Conservation (phyloP, 805 yeast genomes). For the Hanseniaspora jakobsenii region DNA sequence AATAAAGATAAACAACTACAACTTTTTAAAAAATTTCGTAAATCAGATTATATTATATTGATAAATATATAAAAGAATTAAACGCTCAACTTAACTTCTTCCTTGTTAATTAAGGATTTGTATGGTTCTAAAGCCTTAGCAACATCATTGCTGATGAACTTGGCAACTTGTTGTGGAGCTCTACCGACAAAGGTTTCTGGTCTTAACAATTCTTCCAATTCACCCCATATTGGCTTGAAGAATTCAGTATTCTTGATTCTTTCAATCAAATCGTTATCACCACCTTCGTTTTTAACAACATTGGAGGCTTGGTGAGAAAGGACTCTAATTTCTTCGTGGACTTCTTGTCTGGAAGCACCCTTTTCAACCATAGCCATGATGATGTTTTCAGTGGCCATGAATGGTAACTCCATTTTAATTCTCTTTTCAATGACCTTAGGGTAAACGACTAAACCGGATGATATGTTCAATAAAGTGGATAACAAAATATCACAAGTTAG, state of each 20-base stretch:
- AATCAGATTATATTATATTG: not conserved
- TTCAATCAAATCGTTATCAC: slow-evolving; percentile 92
- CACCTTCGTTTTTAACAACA: slow-evolving; percentile 95
- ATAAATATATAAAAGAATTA: slow-evolving; percentile 26
- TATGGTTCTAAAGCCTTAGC: slow-evolving; percentile 67
- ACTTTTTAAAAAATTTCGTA: not conserved
- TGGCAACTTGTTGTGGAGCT: slow-evolving; percentile 95
- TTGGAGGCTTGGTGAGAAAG: slow-evolving; percentile 94
- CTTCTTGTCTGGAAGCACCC: slow-evolving; percentile 96
- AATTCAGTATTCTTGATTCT: slow-evolving; percentile 65
- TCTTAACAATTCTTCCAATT: slow-evolving; percentile 68
- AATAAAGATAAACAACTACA: too few relatives aligned
- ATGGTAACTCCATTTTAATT: slow-evolving; percentile 86
- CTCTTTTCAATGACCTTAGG: slow-evolving; percentile 98
- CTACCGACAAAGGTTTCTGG: slow-evolving; percentile 95
- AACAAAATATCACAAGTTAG: slow-evolving; percentile 88
- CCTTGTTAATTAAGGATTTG: slow-evolving; percentile 45
- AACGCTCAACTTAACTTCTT: slow-evolving; percentile 69
- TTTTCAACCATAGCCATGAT: slow-evolving; percentile 99
- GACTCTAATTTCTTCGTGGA: slow-evolving; percentile 95
- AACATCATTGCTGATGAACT: slow-evolving; percentile 76
- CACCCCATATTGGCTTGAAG: slow-evolving; percentile 79
- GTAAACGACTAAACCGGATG: slow-evolving; percentile 91
- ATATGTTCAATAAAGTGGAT: slow-evolving; percentile 79
- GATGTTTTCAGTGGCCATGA: slow-evolving; percentile 98